Percentiles rank a stretch among this genome's conserved stretches.
Conservation (phyloP, 345 rosid species). For the Acer campestre region DNA sequence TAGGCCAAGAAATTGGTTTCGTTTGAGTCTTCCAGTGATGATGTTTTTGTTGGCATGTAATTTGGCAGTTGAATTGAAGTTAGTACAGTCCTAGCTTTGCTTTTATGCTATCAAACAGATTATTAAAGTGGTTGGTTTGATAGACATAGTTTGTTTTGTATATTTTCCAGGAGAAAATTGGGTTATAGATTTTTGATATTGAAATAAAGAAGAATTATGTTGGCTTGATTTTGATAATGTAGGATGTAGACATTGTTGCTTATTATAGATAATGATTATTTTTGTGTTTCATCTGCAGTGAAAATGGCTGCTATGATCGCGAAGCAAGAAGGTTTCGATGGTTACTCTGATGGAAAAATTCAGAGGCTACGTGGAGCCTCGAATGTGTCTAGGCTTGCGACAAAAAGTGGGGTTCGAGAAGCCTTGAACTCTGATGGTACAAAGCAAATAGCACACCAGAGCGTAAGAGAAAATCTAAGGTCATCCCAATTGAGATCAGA, state of each 20-base stretch:
- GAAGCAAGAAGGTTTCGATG: constrained; percentile 18
- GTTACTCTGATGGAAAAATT: constrained; percentile 8
- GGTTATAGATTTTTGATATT: too few relatives aligned
- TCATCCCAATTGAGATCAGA: constrained; percentile 4
- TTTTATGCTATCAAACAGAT: too few relatives aligned
- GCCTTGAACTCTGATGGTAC: neutral
- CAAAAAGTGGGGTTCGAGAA: constrained; percentile 23
- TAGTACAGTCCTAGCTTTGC: too few relatives aligned
- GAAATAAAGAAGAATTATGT: neutral
- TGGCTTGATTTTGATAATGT: neutral
- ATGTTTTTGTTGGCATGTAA: neutral
- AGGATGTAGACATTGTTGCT: neutral
- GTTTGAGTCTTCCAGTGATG: too few relatives aligned
- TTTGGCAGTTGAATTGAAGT: neutral
- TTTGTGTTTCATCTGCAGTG: constrained; percentile 29
- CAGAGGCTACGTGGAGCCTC: constrained; percentile 10
- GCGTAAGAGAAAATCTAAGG: neutral
- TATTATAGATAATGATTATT: neutral
- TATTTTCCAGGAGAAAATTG: neutral
- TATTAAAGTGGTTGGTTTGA: too few relatives aligned
- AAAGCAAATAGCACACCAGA: neutral
- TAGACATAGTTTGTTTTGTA: neutral
- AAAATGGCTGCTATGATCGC: constrained; percentile 43
- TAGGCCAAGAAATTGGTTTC: neutral
- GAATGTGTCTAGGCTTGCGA: constrained; percentile 4